Evolutionary conservation across 1,139 yeast species (phyloP), one percentile per base, ranked within the genome.

Genomic region (Debaryomyces subglobosus): DNA sequence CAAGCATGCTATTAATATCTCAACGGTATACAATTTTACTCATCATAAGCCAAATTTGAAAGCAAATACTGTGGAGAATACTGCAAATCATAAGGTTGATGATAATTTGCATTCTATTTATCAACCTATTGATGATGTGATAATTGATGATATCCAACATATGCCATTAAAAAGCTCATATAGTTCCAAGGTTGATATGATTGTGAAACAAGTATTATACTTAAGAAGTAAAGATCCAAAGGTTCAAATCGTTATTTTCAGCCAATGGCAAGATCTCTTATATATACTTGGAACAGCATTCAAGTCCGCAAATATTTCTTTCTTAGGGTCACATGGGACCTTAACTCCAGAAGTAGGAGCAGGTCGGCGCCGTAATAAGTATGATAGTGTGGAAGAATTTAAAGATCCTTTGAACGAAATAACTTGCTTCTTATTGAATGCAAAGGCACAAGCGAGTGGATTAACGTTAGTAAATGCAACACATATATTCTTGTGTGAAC

Each of bases 401-500:
- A 88, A 86, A 54, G 78, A 77, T 45, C 82, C 89, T 1, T 47
- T 51, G 50, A 71, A 81, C 4, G 65, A 71, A 0, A 78, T 88
- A n/a, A 87, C 97, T 0, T 91, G 97, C 63, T 85, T 92, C 60
- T 66, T 94, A 38, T 69, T 94, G 54, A 89, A 90, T 67, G 94
- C 97, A 0, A 85, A 83, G 57, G 87, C 92, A 0, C 89, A 91
- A 61, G 91, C 96, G 8, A 84, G 97, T 27, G 99, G 98, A 0
- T 72, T 94, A 55, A 94, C 96, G 2, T 74, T 94, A 53, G 84
- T 91, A 12, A 92, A 92, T 70, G 98, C 98, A 0, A 85, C 89
- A 0, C 97, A 94, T 64, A 92, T 94, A 0, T 86, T 89, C 55
- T 65, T 91, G 9, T 86, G 96, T 65, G 99, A 94, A 64, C 98